Evolutionary conservation across 75 land plant species (phyloP).

Genomic region (Pinus tabuliformis): DNA sequence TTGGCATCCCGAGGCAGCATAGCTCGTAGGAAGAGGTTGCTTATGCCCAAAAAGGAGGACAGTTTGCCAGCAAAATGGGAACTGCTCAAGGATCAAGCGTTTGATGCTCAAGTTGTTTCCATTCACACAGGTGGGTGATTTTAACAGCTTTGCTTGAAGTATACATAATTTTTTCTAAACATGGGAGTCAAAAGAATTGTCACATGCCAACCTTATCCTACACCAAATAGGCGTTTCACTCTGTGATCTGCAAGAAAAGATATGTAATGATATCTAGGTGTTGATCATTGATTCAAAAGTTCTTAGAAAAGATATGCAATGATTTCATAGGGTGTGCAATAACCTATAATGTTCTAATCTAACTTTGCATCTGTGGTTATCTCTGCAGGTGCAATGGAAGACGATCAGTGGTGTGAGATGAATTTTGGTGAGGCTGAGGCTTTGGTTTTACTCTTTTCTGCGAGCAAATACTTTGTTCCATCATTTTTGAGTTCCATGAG

Average conservation of each 20-base stretch:
- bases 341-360: neutral
- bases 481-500: conserved; percentile 46
- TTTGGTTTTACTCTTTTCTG: conserved; percentile 39
- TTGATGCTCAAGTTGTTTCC: conserved; percentile 56
- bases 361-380: neutral
- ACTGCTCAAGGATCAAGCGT: conserved; percentile 28
- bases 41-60: conserved; percentile 50
- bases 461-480: conserved; percentile 38
- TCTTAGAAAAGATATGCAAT: conserved; percentile 7
- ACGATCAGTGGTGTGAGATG: conserved; percentile 46
- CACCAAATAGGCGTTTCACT: conserved; percentile 23
- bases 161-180: conserved; percentile 31
- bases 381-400: conserved; percentile 43
- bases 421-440: conserved; percentile 53
- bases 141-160: conserved; percentile 13
- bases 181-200: conserved; percentile 32
- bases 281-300: conserved; percentile 13
- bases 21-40: conserved; percentile 27
- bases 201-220: conserved; percentile 10
- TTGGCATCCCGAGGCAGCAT: conserved; percentile 12
- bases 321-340: too few relatives aligned
- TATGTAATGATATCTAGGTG: too few relatives aligned
- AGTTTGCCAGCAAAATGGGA: conserved; percentile 53
- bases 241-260: conserved; percentile 26
- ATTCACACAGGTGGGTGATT: conserved; percentile 46